Evolutionary conservation across 2,329 filamentous ascomycete genomes (phyloP), one percentile per base, ranked within the genome.

Genomic region (Rugonectria rugulosa): DNA sequence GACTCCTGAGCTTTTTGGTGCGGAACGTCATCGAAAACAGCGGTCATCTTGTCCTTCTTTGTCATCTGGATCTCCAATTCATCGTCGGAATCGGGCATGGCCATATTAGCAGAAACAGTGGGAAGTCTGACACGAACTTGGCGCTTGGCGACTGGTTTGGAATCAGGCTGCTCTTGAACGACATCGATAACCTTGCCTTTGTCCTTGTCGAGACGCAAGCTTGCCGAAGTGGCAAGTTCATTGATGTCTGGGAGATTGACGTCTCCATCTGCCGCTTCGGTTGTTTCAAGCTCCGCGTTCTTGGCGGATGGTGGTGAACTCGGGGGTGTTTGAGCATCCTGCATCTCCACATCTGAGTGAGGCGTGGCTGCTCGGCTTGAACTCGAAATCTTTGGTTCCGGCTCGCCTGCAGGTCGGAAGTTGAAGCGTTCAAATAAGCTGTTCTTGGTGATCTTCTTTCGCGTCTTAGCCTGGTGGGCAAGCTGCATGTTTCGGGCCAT

Each of bases 401-500:
- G 53, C 8, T 72, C 62, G 3, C 73, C 75, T 10, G 71, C 70
- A 6, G 80, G 77, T 66, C 81, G 84, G 67, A 88, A 93, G 69
- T 93, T 92, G 78, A 98, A 97, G 20, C 85, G 85, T 48, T 91
- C 88, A 68, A 98, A 90, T 2, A 99, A 80, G 56, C 90, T 90
- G 31, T 87, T 85, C 64, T 93, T 95, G 6, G 88, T 87, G 61
- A 97, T 90, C 76, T 92, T 96, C 80, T 95, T 98, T 74, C 90
- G 93, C 2, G 92, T 96, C 75, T 88, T 91, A 20, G 91, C 90
- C 70, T 97, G 88, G 72, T 98, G 93, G 1, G 90, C 86, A 43
- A 99, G 82, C 73, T 98, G 94, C 85, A 97, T 90, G 69, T 90
- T 96, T 62, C 95, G 85, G 63, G 86, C 88, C 77, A 99, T 85